Base-by-base conservation (phyloP, 805 yeast species). In the Saccharomycopsis sp. region DNA sequence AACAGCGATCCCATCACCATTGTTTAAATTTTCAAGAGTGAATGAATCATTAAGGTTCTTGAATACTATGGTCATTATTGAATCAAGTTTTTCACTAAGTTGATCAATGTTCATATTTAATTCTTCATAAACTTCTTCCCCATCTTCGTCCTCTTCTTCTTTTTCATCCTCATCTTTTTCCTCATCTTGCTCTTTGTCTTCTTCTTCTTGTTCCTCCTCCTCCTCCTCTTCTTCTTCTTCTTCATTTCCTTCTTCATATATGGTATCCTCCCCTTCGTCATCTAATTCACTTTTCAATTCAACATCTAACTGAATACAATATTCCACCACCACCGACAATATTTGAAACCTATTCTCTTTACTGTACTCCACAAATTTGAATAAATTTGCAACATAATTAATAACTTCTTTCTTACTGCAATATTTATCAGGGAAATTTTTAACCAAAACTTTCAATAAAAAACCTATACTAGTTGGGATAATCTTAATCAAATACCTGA, bases 271-370 rank as follows among this genome's bases (percentile, higher is more conserved):
- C 58, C 85, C 95, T 45, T 82, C 65, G 53, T 85, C 95, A 55
- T 88, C 96, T 47, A 86, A 64, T 54, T 84, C 93, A 57, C 85
- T 87, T 56, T 87, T 96, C 46, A 89, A 68, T 61, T 88, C 97
- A 4, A 89, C 96, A 62, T 90, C 98, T 38, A 93, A 68, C 52
- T 85, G 84, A 48, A 93, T 86, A 45, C 85, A 73, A 50, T 79
- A 75, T 60, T 90, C 96, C 32, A 88, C 67, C 13, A 89, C 70
- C 47, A 85, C 62, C 19, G 83, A 80, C 96, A 97, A 89, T 4
- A 85, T 70, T 38, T 77, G 77, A 51, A 73, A 73, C 53, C 80
- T 78, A 51, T 88, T 65, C 53, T 88, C 96, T 3, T 78, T 76
- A 51, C 93, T 85, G 61, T 90, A 89, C 7, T 70, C 68, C 28